Evolutionary conservation across 2,329 filamentous ascomycete genomes (phyloP).

Genomic region (Nemania sp.): DNA sequence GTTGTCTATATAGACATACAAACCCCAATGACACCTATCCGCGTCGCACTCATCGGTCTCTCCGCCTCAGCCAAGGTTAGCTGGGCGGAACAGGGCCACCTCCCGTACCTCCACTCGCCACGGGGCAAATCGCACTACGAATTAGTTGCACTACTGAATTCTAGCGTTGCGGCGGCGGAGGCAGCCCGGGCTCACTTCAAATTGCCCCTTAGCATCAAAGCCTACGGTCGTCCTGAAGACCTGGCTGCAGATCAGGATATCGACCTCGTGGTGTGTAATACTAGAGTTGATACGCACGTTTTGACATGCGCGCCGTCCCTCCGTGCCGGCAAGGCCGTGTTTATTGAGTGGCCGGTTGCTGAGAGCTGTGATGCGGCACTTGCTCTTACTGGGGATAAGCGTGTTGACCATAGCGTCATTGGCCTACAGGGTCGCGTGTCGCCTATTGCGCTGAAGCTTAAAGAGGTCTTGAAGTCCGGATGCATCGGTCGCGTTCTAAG

Average conservation of each 20-base stretch:
- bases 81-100: slow-evolving; percentile 68
- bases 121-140: slow-evolving; percentile 57
- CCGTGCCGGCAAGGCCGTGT: slow-evolving; percentile 64
- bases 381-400: slow-evolving; percentile 55
- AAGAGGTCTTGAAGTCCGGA: slow-evolving; percentile 58
- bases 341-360: slow-evolving; percentile 70
- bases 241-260: slow-evolving; percentile 63
- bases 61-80: slow-evolving; percentile 62
- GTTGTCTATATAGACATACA: not conserved
- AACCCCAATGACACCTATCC: slow-evolving; percentile 63
- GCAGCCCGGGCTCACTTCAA: slow-evolving; percentile 58
- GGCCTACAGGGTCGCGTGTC: slow-evolving; percentile 64
- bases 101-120: slow-evolving; percentile 68
- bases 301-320: slow-evolving; percentile 60
- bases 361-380: slow-evolving; percentile 55
- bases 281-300: slow-evolving; percentile 66
- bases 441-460: slow-evolving; percentile 59
- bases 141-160: slow-evolving; percentile 67
- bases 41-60: slow-evolving; percentile 69
- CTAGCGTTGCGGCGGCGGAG: slow-evolving; percentile 57
- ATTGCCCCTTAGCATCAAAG: slow-evolving; percentile 56
- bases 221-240: slow-evolving; percentile 63
- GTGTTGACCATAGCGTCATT: slow-evolving; percentile 57
- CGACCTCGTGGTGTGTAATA: slow-evolving; percentile 67
- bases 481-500: slow-evolving; percentile 66